A percentile compares a stretch with the other conserved stretches of the same genome.
These are phyloP conservation scores for Torulaspora globosa DNA, from an alignment of 1,139 yeast species.

Conservation along the genomic window DNA sequence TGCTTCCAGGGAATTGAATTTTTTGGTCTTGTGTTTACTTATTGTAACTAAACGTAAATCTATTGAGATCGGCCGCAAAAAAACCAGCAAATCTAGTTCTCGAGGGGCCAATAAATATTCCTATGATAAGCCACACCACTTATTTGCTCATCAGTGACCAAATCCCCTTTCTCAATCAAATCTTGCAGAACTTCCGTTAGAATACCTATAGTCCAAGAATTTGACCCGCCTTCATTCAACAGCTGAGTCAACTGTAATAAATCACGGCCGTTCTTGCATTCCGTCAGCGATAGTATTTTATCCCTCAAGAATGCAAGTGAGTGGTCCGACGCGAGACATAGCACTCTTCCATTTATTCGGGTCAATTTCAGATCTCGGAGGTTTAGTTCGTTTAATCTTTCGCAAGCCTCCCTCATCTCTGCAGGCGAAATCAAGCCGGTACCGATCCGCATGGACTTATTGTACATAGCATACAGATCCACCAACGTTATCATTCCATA, in stretches of 20 bases:
- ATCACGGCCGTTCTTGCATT: conserved; percentile 32
- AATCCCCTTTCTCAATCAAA: conserved; percentile 52
- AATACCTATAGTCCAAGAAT: conserved; percentile 67
- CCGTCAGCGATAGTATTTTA: conserved; percentile 34
- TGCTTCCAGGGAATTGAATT: background rate
- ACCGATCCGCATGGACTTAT: conserved; percentile 53
- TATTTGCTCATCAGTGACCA: conserved; percentile 60
- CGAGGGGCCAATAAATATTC: conserved; percentile 23
- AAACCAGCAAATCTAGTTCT: background rate
- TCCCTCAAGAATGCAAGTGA: conserved; percentile 42
- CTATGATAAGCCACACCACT: conserved; percentile 33
- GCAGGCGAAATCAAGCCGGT: conserved; percentile 55
- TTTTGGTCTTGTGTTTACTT: conserved; percentile 2
- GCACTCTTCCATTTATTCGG: conserved; percentile 42
- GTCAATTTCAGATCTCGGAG: conserved; percentile 46
- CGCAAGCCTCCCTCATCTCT: conserved; percentile 52
- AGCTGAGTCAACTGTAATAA: conserved; percentile 29
- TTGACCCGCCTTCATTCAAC: conserved; percentile 38
- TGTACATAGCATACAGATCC: conserved; percentile 59
- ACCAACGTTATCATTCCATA: conserved; percentile 53
- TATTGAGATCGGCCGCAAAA: background rate
- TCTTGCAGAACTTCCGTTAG: conserved; percentile 63
- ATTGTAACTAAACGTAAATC: conserved; percentile 1
- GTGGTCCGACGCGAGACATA: conserved; percentile 36
- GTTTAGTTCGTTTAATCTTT: conserved; percentile 43